These are phyloP conservation scores for Hypoxylon sp. DNA, from an alignment of 2,329 filamentous ascomycete genomes.

Conservation along the genomic window DNA sequence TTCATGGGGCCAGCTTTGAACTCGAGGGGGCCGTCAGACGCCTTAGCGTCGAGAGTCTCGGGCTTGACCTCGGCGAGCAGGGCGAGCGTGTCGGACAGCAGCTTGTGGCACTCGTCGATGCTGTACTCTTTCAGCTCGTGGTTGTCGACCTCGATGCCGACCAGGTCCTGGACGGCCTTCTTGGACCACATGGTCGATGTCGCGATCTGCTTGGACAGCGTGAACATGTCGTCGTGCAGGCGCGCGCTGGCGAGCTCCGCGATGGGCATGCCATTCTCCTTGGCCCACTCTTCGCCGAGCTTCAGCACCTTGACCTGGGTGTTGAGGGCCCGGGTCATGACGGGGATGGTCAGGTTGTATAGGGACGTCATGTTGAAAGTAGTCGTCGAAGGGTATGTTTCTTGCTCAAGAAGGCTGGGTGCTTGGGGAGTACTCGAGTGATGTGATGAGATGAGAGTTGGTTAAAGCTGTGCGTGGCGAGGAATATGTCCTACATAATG, in stretches of 20 bases:
- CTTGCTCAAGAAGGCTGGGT: no score
- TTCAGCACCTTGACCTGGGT: slow-evolving; percentile 48
- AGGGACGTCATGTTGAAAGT: slow-evolving; percentile 49
- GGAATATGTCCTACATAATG: no score
- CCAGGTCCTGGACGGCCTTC: slow-evolving; percentile 44
- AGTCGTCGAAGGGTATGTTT: no score
- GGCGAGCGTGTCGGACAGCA: slow-evolving; percentile 46
- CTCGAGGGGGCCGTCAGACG: slow-evolving; percentile 42
- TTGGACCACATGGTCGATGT: slow-evolving; percentile 40
- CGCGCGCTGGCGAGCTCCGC: slow-evolving; percentile 44
- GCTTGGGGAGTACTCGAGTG: no score
- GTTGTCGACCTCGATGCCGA: slow-evolving; percentile 44
- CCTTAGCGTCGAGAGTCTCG: slow-evolving; percentile 47
- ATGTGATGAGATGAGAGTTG: no score
- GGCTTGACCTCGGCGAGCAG: slow-evolving; percentile 42
- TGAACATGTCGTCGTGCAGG: slow-evolving; percentile 54
- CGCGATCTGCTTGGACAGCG: slow-evolving; percentile 52
- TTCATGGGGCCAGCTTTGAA: slow-evolving; percentile 45
- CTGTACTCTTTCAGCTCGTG: slow-evolving; percentile 43
- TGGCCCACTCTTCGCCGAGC: slow-evolving; percentile 48
- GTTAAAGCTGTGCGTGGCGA: no score
- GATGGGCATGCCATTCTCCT: slow-evolving; percentile 36
- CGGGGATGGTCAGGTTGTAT: slow-evolving; percentile 51
- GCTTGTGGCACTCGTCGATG: slow-evolving; percentile 47
- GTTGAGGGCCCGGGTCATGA: slow-evolving; percentile 45